phyloP scores from a whole-genome alignment of 2,329 filamentous ascomycete genomes.

The Exophiala aquamarina region DNA sequence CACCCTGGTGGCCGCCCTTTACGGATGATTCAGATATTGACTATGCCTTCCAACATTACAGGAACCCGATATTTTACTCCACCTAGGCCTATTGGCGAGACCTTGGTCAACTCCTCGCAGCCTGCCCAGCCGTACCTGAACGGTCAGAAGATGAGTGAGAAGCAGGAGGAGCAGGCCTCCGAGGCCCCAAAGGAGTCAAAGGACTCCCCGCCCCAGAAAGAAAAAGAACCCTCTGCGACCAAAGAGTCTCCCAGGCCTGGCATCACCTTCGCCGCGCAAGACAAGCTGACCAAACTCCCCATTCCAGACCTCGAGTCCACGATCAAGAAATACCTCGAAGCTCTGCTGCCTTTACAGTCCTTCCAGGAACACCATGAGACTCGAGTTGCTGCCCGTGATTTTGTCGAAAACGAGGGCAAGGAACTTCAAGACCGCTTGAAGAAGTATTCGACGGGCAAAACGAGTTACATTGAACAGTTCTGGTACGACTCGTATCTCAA shows the following conservation, averaged over 20 bases:
- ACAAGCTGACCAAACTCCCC: conserved; percentile 84
- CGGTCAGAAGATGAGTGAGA: conserved; percentile 30
- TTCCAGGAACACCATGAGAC: conserved; percentile 81
- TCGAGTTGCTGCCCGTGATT: conserved; percentile 75
- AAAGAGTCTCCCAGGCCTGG: conserved; percentile 59
- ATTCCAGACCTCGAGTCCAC: conserved; percentile 84
- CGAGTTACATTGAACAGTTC: conserved; percentile 98
- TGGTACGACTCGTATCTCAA: conserved; percentile 99
- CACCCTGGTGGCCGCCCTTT: conserved; percentile 74
- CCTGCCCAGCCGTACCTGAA: conserved; percentile 69
- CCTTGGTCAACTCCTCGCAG: conserved; percentile 62
- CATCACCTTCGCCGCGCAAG: conserved; percentile 86
- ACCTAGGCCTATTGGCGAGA: conserved; percentile 71
- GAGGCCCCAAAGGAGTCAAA: conserved; percentile 26
- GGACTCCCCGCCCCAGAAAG: conserved; percentile 44
- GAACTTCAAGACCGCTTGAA: conserved; percentile 85
- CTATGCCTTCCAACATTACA: conserved; percentile 60
- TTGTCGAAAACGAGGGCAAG: conserved; percentile 76
- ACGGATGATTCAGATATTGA: conserved; percentile 56
- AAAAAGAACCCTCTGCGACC: conserved; percentile 46
- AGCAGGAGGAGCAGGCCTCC: conserved; percentile 27
- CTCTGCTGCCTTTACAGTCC: conserved; percentile 77
- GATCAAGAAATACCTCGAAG: conserved; percentile 74
- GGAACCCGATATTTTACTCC: conserved; percentile 70
- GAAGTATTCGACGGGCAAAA: conserved; percentile 84